These are phyloP conservation scores for Fusarium citri DNA, from an alignment of 2,329 filamentous ascomycete genomes.

Conservation along the genomic window DNA sequence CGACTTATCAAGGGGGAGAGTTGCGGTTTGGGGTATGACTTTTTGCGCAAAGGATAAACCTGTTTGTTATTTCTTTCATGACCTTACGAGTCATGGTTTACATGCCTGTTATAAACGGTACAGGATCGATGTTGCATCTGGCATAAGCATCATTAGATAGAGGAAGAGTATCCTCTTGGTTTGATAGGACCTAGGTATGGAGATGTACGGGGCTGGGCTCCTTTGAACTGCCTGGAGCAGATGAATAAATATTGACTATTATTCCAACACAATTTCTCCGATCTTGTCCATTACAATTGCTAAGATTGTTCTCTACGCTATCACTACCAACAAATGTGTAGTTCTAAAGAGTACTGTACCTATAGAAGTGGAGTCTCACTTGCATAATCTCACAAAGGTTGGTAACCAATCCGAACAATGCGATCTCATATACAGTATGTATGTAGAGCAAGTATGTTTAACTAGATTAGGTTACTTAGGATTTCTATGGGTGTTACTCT, in stretches of 20 bases:
- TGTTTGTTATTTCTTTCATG: constrained; percentile 22
- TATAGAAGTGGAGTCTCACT: constrained; percentile 39
- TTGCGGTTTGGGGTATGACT: constrained; percentile 13
- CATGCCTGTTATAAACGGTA: constrained; percentile 26
- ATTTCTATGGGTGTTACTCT: constrained; percentile 11
- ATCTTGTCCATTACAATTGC: neutral
- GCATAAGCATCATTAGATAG: constrained; percentile 29
- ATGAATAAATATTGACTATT: constrained; percentile 22
- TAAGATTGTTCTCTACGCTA: neutral
- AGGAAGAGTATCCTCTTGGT: constrained; percentile 28
- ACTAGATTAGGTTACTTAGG: constrained; percentile 8
- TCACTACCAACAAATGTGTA: neutral
- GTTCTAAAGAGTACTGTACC: neutral
- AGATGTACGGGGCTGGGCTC: constrained; percentile 40
- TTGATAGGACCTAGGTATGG: constrained; percentile 1
- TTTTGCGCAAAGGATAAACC: constrained; percentile 28
- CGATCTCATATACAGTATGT: constrained; percentile 6
- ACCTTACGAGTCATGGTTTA: constrained; percentile 26
- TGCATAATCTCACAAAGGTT: constrained; percentile 18
- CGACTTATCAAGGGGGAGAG: constrained; percentile 21
- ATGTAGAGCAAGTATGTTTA: constrained; percentile 11
- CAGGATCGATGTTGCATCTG: constrained; percentile 7
- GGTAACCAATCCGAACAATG: constrained; percentile 40
- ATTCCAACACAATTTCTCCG: neutral
- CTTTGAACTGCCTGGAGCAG: constrained; percentile 47